Percentiles rank a stretch among this genome's conserved stretches.
Conservation (phyloP, 2,329 filamentous ascomycete species). For the Ampelomyces quisqualis region DNA sequence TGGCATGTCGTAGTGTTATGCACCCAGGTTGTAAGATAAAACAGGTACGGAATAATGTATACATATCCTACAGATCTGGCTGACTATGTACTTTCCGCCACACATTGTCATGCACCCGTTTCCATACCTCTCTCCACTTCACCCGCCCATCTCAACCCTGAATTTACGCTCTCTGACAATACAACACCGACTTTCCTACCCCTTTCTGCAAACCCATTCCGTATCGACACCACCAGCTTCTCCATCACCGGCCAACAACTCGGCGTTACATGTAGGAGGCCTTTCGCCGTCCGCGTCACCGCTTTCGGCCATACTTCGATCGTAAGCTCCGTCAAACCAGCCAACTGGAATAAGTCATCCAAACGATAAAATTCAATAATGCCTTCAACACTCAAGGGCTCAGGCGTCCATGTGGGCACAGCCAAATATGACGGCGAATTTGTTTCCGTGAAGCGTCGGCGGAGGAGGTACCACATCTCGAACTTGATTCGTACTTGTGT, state of each 20-base stretch:
- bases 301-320: conserved; percentile 8
- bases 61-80: too few species aligned
- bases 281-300: background rate
- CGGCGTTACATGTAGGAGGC: conserved; percentile 1
- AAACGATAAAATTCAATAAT: too few species aligned
- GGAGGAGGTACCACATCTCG: conserved; percentile 2
- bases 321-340: conserved; percentile 1
- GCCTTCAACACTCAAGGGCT: too few species aligned
- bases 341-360: background rate
- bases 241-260: conserved; percentile 4
- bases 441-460: too few species aligned
- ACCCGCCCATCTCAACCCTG: conserved; percentile 1
- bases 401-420: too few species aligned
- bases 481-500: conserved; percentile 3
- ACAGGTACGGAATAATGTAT: too few species aligned
- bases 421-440: too few species aligned
- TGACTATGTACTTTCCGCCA: too few species aligned
- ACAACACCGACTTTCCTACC: background rate
- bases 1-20: too few species aligned
- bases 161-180: conserved; percentile 2
- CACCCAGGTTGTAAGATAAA: too few species aligned
- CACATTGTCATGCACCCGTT: too few species aligned
- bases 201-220: conserved; percentile 2
- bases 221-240: conserved; percentile 4
- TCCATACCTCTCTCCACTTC: background rate